Evolutionary conservation across 2,329 filamentous ascomycete species (phyloP).

Genomic region (Penicillium sp.): DNA sequence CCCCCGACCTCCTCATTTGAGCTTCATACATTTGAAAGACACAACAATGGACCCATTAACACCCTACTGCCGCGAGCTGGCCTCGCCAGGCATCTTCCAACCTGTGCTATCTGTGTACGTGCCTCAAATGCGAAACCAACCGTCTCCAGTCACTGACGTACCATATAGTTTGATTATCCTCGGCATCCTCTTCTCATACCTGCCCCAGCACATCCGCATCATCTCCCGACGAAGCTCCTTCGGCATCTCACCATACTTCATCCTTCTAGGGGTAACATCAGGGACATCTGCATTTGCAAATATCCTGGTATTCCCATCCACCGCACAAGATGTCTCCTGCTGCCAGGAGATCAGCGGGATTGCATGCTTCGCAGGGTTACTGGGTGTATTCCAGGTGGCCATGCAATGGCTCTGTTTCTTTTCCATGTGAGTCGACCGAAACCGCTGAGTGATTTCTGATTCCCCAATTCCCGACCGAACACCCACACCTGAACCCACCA

Average conservation of each 20-base stretch:
- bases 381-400: constrained; percentile 88
- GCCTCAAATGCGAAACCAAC: neutral
- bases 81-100: constrained; percentile 48
- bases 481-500: neutral
- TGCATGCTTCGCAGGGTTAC: constrained; percentile 78
- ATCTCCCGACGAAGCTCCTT: constrained; percentile 81
- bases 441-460: neutral
- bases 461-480: neutral
- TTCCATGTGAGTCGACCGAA: constrained; percentile 66
- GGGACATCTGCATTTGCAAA: constrained; percentile 88
- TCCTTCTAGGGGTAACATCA: constrained; percentile 88
- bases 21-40: constrained; percentile 1
- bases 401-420: constrained; percentile 90
- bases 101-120: constrained; percentile 22
- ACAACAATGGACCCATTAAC: constrained; percentile 24
- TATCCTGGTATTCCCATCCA: constrained; percentile 82
- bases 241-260: constrained; percentile 92
- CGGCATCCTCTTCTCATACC: constrained; percentile 87
- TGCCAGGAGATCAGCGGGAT: constrained; percentile 77
- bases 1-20: constrained; percentile 2
- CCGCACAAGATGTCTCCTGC: constrained; percentile 77
- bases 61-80: constrained; percentile 51
- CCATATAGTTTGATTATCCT: constrained; percentile 66
- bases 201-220: constrained; percentile 93
- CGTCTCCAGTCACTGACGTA: constrained; percentile 7